Evolutionary conservation across 1,284 basidiomycete genomes (phyloP).

Genomic region (Ganoderma meredithae): DNA sequence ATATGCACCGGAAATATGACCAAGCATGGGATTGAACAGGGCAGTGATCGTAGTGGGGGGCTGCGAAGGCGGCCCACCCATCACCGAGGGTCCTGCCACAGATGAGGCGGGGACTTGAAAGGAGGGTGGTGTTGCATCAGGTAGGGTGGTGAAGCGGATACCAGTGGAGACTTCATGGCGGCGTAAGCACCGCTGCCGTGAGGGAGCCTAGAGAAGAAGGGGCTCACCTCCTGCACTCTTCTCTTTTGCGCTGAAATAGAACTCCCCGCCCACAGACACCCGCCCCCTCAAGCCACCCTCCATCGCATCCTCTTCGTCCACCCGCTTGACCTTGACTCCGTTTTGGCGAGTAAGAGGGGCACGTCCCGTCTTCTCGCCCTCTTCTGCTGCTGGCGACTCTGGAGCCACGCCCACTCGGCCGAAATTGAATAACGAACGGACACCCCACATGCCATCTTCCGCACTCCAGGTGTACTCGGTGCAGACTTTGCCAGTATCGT

Average conservation of each 20-base stretch:
- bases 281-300: conserved; percentile 90
- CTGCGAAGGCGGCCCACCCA: conserved; percentile 55
- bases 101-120: conserved; percentile 55
- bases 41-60: conserved; percentile 95
- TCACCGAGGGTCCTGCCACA: conserved; percentile 42
- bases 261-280: conserved; percentile 91
- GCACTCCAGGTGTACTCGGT: conserved; percentile 96
- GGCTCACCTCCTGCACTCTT: conserved; percentile 88
- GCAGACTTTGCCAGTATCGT: conserved; percentile 92
- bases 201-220: neutral
- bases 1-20: conserved; percentile 92
- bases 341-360: conserved; percentile 28
- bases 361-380: conserved; percentile 39
- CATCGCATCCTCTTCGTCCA: conserved; percentile 91
- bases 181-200: conserved; percentile 16
- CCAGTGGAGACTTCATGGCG: conserved; percentile 83
- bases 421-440: conserved; percentile 94
- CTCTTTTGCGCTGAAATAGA: conserved; percentile 94
- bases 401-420: conserved; percentile 58
- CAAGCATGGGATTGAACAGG: conserved; percentile 96
- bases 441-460: conserved; percentile 92
- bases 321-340: conserved; percentile 57
- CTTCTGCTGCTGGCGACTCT: conserved; percentile 41
- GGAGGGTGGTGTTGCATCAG: conserved; percentile 76
- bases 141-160: conserved; percentile 89